Evolutionary conservation across 352 stramenopile species (phyloP), one percentile per base, ranked within the genome.

Genomic region (Thalassiosira hispida): DNA sequence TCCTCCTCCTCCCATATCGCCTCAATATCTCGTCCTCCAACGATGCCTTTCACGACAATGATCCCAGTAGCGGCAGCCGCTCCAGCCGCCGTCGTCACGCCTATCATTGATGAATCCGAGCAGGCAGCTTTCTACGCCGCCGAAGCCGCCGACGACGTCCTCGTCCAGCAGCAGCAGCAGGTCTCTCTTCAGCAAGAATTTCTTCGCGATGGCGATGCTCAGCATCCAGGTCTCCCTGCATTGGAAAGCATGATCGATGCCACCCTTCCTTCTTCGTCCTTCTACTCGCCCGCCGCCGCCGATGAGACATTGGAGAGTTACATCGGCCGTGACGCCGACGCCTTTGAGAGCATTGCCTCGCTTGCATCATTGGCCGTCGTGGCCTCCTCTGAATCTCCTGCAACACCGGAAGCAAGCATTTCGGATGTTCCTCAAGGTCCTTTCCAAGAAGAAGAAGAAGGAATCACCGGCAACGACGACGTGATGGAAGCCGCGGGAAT

Each of bases 91-190:
- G 33, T 81, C 14, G 57, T 81, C 8, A 81, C 73, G 0, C 73
- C 73, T 23, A 63, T 46, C 20, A 62, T 62, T 23, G 72, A 73
- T 38, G 67, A 81, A 67, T 74, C 72, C 38, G 35, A 71, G 44
- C 51, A 79, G 35, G 35, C 38, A 53, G 5, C 53, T 5, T 61
- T 69, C 55, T 63, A 42, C 29, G 29, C 56, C 0, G 25, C 40
- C 4, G 60, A 2, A 7, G 20, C 35, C 27, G 33, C 1, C 46
- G 55, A 44, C 53, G 27, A 31, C 1, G 42, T 31, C 38, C 51
- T 23, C 18, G 12, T 16, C 4, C 18, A 27, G 2, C 38, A 2
- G 18, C 40, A 33, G 27, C 27, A 12, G 27, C 27, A 25, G 6
- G 38, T 65, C 38, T 49, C 56, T n/a, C 16, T 51, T 25, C 20